Conservation (phyloP, 208 protist genomes). For the Leishmania amazonensis region DNA sequence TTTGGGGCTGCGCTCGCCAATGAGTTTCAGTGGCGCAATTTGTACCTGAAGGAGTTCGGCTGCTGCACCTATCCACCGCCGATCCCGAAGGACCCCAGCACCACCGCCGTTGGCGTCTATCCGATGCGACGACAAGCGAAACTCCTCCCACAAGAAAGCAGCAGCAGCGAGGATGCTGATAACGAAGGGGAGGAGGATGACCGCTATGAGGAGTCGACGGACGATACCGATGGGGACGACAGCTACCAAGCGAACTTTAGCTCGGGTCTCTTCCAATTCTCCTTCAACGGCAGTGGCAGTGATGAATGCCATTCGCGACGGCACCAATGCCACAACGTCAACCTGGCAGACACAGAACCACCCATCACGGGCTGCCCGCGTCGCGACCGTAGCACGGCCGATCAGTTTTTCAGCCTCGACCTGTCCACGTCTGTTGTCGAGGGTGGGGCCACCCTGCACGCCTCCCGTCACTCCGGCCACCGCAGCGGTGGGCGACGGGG, state of each 20-base stretch:
- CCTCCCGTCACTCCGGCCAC: background rate
- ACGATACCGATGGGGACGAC: slow-evolving; percentile 11
- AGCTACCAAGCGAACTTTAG: background rate
- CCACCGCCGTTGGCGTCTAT: slow-evolving; percentile 39
- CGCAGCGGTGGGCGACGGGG: slow-evolving; percentile 4
- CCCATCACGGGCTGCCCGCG: background rate
- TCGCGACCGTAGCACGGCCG: background rate
- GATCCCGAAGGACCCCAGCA: slow-evolving; percentile 62
- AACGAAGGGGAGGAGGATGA: background rate
- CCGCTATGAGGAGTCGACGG: slow-evolving; percentile 13
- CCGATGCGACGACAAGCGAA: slow-evolving; percentile 14
- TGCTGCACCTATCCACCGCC: slow-evolving; percentile 77
- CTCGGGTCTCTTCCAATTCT: background rate
- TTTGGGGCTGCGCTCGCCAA: slow-evolving; percentile 60
- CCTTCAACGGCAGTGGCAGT: background rate
- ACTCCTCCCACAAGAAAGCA: slow-evolving; percentile 17
- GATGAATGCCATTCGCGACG: background rate
- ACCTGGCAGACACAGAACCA: background rate
- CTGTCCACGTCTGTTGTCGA: slow-evolving; percentile 5
- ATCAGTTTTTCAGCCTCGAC: slow-evolving; percentile 30
- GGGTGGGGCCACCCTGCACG: background rate
- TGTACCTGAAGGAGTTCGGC: slow-evolving; percentile 77
- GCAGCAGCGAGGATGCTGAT: slow-evolving; percentile 3
- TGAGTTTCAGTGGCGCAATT: slow-evolving; percentile 87
- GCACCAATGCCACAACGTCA: background rate